A percentile compares a stretch with the other conserved stretches of the same genome.
Conservation (phyloP, 192 early-diverging fungal species). For the Gigaspora rosea region DNA sequence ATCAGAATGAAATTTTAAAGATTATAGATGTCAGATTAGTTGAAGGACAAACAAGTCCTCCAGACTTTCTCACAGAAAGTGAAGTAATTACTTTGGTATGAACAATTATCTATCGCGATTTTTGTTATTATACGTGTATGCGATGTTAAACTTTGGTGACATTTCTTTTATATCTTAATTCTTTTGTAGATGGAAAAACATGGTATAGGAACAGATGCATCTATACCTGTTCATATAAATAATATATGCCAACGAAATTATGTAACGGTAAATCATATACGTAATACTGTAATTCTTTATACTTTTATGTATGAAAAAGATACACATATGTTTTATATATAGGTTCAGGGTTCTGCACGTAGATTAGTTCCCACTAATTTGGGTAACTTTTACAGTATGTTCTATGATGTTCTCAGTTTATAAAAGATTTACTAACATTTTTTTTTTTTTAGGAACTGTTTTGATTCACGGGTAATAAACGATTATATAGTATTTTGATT, state of each 20-base stretch:
- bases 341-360: slow-evolving; percentile 44
- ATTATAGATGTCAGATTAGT: slow-evolving; percentile 36
- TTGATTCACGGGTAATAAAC: slow-evolving; percentile 23
- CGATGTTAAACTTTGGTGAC: background rate
- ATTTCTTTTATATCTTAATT: background rate
- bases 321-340: background rate
- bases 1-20: background rate
- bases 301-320: background rate
- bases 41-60: slow-evolving; percentile 55
- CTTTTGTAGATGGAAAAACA: slow-evolving; percentile 43
- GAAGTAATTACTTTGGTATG: slow-evolving; percentile 47
- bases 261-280: slow-evolving; percentile 31
- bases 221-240: slow-evolving; percentile 55
- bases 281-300: background rate
- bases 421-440: background rate
- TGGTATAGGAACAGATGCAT: slow-evolving; percentile 58
- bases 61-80: slow-evolving; percentile 55
- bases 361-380: slow-evolving; percentile 52
- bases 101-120: background rate
- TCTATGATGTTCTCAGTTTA: background rate
- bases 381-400: slow-evolving; percentile 33
- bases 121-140: too few species aligned
- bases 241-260: slow-evolving; percentile 57
- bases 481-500: background rate
- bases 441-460: background rate